Evolutionary conservation across 2,329 filamentous ascomycete species (phyloP), one percentile per base, ranked within the genome.

Genomic region (Colletotrichum tamarilloi): DNA sequence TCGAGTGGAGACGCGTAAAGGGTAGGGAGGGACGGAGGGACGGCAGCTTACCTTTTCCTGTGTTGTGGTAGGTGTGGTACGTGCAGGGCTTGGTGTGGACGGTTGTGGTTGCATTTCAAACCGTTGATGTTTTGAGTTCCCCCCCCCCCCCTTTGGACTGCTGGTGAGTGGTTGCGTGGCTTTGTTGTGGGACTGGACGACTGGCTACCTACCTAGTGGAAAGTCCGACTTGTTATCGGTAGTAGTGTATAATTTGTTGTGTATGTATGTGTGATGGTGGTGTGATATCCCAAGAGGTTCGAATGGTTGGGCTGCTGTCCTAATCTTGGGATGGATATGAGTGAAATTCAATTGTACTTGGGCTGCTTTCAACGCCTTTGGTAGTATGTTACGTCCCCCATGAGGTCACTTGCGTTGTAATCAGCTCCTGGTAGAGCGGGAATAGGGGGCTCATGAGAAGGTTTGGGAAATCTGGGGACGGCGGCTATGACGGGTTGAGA

Each of bases 71-170:
- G 46, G 22, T 16, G 30, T 52, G 60, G 60, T 62, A 53, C 19
- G 60, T 63, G 62, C 62, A 19, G 62, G 4, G 28, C 16, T 11
- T 26, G 35, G 35, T 14, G 30, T 58, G 42, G 57, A 22, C 30
- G 49, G 22, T 42, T n/a, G n/a, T 28, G 52, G 22, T 30, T n/a
- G 52, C 32, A 57, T 59, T 55, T 59, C 53, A 73, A 73, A 70
- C 71, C 32, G 46, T 73, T 73, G 28, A 62, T 30, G 71, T 70
- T 73, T 73, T 70, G 28, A 28, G 55, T n/a, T n/a, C n/a, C n/a
- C n/a, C n/a, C n/a, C n/a, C n/a, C 19, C n/a, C 7, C 49, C 52
- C 5, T 26, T n/a, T 32, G 2, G 35, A 11, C 7, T 28, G 19
- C 11, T 52, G 5, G 22, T 9, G 19, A 19, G 42, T 49, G 42